These are phyloP conservation scores for Trichoderma aggressivum DNA, from an alignment of 2,329 filamentous ascomycete genomes.

Conservation along the genomic window DNA sequence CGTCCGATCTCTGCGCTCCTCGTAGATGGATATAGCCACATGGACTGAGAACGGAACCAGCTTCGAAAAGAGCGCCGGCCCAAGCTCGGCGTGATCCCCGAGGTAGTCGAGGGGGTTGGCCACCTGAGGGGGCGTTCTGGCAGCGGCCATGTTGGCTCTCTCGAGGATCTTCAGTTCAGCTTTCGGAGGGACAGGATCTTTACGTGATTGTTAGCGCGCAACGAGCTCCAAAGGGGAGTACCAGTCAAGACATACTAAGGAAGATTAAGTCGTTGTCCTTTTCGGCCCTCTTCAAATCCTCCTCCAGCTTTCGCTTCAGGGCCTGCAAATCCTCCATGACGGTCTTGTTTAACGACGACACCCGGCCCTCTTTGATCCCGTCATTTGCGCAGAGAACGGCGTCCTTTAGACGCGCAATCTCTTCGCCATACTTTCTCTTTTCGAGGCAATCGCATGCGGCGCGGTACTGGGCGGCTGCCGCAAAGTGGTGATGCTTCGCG, in stretches of 20 bases:
- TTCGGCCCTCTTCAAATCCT: slow-evolving; percentile 87
- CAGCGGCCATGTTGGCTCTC: slow-evolving; percentile 81
- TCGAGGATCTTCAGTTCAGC: slow-evolving; percentile 82
- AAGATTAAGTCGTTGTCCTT: slow-evolving; percentile 98
- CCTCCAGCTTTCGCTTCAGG: slow-evolving; percentile 75
- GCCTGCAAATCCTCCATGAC: slow-evolving; percentile 80
- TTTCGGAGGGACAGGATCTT: slow-evolving; percentile 77
- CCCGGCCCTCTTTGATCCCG: slow-evolving; percentile 75
- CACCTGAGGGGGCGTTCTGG: slow-evolving; percentile 77
- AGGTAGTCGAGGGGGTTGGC: slow-evolving; percentile 75
- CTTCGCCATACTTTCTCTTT: slow-evolving; percentile 92
- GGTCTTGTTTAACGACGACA: slow-evolving; percentile 71
- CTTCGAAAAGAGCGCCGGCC: slow-evolving; percentile 81
- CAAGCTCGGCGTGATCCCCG: slow-evolving; percentile 76
- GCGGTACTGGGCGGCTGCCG: slow-evolving; percentile 88
- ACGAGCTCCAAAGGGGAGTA: not conserved
- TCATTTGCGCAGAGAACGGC: slow-evolving; percentile 80
- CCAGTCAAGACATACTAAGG: slow-evolving; percentile 52
- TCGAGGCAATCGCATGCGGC: slow-evolving; percentile 89
- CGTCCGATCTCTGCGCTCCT: slow-evolving; percentile 83
- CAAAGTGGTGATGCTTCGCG: slow-evolving; percentile 96
- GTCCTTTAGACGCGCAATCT: slow-evolving; percentile 81
- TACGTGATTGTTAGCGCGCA: slow-evolving; percentile 53
- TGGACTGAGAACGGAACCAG: slow-evolving; percentile 95
- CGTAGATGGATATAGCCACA: slow-evolving; percentile 91